A percentile compares a stretch with the other conserved stretches of the same genome.
phyloP scores from a whole-genome alignment of 2,329 filamentous ascomycete species.

The Emericellopsis atlantica region DNA sequence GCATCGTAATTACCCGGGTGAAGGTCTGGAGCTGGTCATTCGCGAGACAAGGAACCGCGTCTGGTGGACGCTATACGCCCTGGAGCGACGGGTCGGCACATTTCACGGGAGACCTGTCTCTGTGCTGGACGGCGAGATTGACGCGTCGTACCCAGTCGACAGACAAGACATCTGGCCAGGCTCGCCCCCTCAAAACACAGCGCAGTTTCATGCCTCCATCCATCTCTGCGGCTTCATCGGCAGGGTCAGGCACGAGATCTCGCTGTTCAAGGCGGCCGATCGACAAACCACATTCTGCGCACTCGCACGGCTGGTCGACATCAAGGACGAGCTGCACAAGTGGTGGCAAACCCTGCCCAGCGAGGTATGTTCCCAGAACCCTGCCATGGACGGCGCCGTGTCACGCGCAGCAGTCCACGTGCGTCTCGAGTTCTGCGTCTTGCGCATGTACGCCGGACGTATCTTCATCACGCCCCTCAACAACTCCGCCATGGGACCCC shows the following conservation, averaged over 20 bases:
- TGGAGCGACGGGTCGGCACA: constrained; percentile 43
- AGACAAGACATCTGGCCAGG: constrained; percentile 26
- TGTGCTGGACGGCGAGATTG: constrained; percentile 36
- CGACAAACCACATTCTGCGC: constrained; percentile 1
- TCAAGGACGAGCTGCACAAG: constrained; percentile 20
- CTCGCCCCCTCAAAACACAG: constrained; percentile 26
- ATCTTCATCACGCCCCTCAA: constrained; percentile 21
- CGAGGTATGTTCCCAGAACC: constrained; percentile 38
- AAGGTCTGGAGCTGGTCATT: constrained; percentile 30
- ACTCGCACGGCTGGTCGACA: constrained; percentile 18
- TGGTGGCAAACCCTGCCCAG: constrained; percentile 24
- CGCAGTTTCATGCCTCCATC: constrained; percentile 30
- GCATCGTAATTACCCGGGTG: constrained; percentile 37
- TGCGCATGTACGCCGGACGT: constrained; percentile 39
- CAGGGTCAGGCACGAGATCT: constrained; percentile 24
- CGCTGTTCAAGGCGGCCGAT: constrained; percentile 11
- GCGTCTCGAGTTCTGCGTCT: constrained; percentile 37
- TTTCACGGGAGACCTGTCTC: constrained; percentile 44
- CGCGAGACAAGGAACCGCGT: constrained; percentile 41
- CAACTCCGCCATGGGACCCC: too few relatives aligned
- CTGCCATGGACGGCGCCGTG: constrained; percentile 27
- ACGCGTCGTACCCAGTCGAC: constrained; percentile 37
- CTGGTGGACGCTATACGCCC: constrained; percentile 44
- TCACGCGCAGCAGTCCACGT: constrained; percentile 22
- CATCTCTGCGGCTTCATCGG: constrained; percentile 21